Base-by-base conservation (phyloP, 352 stramenopile genomes). In the Pythium scleroteichum region DNA sequence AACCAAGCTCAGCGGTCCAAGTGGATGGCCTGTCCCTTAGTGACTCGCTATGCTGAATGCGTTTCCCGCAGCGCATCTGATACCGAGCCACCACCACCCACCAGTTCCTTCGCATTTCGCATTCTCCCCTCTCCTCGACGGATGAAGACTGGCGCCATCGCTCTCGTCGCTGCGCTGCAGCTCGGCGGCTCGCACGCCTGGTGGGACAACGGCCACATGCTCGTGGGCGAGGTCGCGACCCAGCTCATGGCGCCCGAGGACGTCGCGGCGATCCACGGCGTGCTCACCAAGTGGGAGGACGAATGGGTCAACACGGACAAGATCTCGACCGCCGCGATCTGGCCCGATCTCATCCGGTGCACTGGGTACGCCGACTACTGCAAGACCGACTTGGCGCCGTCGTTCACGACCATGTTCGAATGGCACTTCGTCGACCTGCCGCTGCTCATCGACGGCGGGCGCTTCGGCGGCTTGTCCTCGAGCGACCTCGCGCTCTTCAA, bases 391-490 rank as follows among this genome's bases (percentile, higher is more conserved):
- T 29, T 7, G 41, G 59, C 26, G 19, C 79, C 82, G 29, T 88
- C 82, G 6, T 58, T 84, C 59, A 69, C 69, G 27, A 61, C 64
- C 45, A 82, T 84, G 66, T 74, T 72, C 58, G 60, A 78, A 41
- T 91, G 81, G 81, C 82, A 91, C 67, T 91, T 86, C 66, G 73
- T 88, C 41, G 62, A 91, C 51, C 57, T 91, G 26, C 82, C 82
- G 14, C 58, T 81, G 41, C 72, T 82, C 63, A 75, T 82, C 33
- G 74, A 83, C 42, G 77, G 82, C 26, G 47, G 48, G 17, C 59
- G 73, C 39, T 78, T 62, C 54, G 60, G 60, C 20, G 65, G 66
- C 46, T 68, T 79, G 29, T 65, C 75, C n/a, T 58, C 77, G 0
- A 68, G 75, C 22, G 56, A 63, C 56, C 49, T 88, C 23, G 57